These are phyloP conservation scores for Aureobasidium sp. DNA, from an alignment of 2,329 filamentous ascomycete genomes.

Conservation along the genomic window DNA sequence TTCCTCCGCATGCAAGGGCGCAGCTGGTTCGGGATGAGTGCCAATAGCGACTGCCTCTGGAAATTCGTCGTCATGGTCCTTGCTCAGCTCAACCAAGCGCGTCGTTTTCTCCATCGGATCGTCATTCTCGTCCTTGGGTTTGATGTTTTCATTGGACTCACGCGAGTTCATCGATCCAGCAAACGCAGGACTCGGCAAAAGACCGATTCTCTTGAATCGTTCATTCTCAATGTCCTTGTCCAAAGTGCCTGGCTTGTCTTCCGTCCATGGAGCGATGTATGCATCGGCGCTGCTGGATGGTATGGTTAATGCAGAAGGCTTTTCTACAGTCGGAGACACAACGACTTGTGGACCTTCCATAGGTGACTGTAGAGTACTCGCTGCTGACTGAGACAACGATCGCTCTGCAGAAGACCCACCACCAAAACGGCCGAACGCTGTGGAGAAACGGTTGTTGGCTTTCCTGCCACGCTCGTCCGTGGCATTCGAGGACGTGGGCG, in stretches of 20 bases:
- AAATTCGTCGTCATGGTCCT: background rate
- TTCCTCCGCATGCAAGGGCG: background rate
- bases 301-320: background rate
- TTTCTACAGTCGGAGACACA: background rate
- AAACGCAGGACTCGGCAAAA: constrained; percentile 16
- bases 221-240: constrained; percentile 9
- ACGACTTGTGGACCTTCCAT: background rate
- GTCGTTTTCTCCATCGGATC: background rate
- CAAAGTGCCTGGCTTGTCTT: background rate
- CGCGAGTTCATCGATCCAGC: constrained; percentile 8
- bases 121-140: background rate
- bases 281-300: background rate
- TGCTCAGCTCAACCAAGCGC: background rate
- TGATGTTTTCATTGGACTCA: constrained; percentile 4
- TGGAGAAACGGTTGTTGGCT: constrained; percentile 12
- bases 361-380: background rate
- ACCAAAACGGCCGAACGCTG: constrained; percentile 7
- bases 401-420: background rate
- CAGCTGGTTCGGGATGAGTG: background rate
- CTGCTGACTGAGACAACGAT: background rate
- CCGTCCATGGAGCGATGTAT: constrained; percentile 10
- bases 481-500: background rate
- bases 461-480: constrained; percentile 12
- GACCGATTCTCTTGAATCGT: constrained; percentile 10
- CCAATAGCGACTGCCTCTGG: background rate